Conservation (phyloP, 2,329 filamentous ascomycete species). For the Phialophora chinensis region DNA sequence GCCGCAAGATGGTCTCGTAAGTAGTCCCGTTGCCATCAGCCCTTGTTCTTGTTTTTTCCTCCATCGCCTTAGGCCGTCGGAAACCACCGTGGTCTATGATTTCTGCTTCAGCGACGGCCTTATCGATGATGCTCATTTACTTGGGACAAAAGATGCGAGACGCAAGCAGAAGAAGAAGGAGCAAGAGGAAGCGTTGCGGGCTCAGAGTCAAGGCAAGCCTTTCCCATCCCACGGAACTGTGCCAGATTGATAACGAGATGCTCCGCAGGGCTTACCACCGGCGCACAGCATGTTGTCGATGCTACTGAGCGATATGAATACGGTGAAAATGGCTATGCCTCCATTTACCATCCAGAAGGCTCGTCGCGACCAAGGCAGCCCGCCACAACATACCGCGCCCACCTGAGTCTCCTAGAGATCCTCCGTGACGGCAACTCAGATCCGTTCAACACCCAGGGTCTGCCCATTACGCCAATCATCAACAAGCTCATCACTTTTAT, state of each 20-base stretch:
- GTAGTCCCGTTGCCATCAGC: neutral
- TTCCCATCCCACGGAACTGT: neutral
- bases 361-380: neutral
- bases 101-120: neutral
- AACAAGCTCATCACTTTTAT: conserved; percentile 26
- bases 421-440: conserved; percentile 20
- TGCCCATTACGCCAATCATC: conserved; percentile 20
- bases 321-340: neutral
- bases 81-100: too few relatives aligned
- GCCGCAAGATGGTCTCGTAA: conserved; percentile 7
- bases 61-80: too few relatives aligned
- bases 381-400: neutral
- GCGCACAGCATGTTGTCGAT: neutral
- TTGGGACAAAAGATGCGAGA: neutral
- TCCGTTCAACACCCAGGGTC: conserved; percentile 19
- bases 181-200: neutral
- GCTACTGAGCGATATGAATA: neutral
- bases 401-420: conserved; percentile 11
- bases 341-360: neutral
- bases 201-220: conserved; percentile 1
- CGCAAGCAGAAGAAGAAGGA: conserved; percentile 9
- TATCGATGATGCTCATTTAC: neutral
- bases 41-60: neutral
- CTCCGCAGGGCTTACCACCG: neutral
- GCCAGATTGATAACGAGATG: conserved; percentile 1